A percentile compares a stretch with the other conserved stretches of the same genome.
phyloP scores from a whole-genome alignment of 164 flowering plant genomes.

The Euptelea pleiosperma region DNA sequence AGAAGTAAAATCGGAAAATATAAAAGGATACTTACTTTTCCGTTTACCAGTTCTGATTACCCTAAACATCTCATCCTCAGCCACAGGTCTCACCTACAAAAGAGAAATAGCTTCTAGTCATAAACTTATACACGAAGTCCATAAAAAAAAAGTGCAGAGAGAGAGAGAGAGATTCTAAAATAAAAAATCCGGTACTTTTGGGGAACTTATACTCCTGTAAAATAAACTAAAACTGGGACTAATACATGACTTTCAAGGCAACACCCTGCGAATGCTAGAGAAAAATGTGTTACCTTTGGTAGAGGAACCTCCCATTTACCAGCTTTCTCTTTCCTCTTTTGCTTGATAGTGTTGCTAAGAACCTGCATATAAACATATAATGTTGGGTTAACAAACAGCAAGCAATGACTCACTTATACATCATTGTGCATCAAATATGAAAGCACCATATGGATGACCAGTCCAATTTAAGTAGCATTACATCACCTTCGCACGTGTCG shows the following conservation, averaged over 20 bases:
- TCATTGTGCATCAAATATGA: neutral
- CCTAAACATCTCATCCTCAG: conserved; percentile 98
- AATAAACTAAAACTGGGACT: neutral
- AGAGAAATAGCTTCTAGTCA: neutral
- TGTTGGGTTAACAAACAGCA: neutral
- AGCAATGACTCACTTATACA: neutral
- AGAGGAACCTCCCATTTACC: conserved; percentile 99
- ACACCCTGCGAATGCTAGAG: neutral
- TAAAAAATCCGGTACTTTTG: neutral
- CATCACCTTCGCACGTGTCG: conserved; percentile 82
- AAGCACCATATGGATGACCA: neutral
- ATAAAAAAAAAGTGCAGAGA: no score
- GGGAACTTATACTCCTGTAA: no score
- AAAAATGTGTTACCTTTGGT: conserved; percentile 60
- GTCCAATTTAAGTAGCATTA: neutral
- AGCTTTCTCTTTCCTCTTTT: conserved; percentile 97
- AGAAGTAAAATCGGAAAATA: neutral
- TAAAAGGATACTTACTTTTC: conserved; percentile 68
- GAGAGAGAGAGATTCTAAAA: no score
- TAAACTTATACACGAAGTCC: neutral
- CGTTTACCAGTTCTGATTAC: conserved; percentile 88
- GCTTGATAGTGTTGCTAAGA: conserved; percentile 93
- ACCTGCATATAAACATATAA: conserved; percentile 37
- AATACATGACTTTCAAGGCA: neutral
- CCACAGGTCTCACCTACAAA: conserved; percentile 91